Conservation (phyloP, 176 grass and related monocot genomes). For the Cenchrus americanus region DNA sequence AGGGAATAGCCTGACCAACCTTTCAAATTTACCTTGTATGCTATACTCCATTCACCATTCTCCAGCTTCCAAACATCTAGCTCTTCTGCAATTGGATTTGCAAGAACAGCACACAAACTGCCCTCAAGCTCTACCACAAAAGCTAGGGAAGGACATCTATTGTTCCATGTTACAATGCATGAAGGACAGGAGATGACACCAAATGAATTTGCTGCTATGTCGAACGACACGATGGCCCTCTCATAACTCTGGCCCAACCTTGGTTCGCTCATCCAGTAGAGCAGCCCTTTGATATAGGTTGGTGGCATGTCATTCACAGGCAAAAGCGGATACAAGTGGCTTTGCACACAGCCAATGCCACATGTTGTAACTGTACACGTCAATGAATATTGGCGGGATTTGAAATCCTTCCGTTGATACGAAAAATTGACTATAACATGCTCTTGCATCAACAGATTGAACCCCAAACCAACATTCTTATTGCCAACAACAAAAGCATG, state of each 20-base stretch:
- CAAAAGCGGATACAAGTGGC: not conserved
- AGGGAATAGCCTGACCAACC: constrained; percentile 1
- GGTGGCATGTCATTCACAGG: constrained; percentile 28
- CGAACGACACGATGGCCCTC: not conserved
- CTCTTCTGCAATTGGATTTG: not conserved
- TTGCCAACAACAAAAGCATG: not conserved
- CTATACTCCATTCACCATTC: not conserved
- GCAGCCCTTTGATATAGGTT: constrained; percentile 1
- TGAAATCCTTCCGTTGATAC: not conserved
- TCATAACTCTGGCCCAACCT: not conserved
- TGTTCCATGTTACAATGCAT: not conserved
- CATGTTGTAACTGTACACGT: not conserved
- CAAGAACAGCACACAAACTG: not conserved
- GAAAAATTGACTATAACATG: not conserved
- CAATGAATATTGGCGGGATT: not conserved
- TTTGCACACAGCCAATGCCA: not conserved
- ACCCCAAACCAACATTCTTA: constrained; percentile 38
- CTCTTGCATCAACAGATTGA: constrained; percentile 6
- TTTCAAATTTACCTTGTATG: not conserved
- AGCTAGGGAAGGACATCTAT: not conserved
- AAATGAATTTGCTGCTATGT: not conserved
- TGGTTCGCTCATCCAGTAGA: constrained; percentile 3
- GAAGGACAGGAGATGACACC: not conserved
- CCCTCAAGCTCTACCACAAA: constrained; percentile 30
- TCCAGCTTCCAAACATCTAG: constrained; percentile 2